These are phyloP conservation scores for Penicillium sp. DNA, from an alignment of 2,329 filamentous ascomycete species.

Conservation along the genomic window DNA sequence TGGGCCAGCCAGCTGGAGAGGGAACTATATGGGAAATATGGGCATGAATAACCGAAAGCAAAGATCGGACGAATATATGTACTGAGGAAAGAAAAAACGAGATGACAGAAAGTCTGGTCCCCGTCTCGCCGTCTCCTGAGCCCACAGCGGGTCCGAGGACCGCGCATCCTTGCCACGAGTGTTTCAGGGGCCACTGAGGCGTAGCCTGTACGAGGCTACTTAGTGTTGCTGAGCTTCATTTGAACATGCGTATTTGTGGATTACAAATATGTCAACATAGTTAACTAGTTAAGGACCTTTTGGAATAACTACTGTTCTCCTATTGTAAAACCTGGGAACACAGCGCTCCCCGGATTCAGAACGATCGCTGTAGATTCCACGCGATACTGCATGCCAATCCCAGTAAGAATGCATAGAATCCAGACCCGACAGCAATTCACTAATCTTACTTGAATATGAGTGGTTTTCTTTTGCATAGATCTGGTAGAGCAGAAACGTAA, in stretches of 20 bases:
- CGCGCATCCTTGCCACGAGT: slow-evolving; percentile 18
- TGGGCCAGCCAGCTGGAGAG: slow-evolving; percentile 25
- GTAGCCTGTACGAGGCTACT: neutral
- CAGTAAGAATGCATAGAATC: neutral
- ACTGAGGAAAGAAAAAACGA: slow-evolving; percentile 8
- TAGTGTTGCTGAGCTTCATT: neutral
- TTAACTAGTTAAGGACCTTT: too few species aligned
- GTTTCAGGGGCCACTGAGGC: slow-evolving; percentile 16
- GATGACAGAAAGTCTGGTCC: slow-evolving; percentile 6
- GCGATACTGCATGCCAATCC: neutral
- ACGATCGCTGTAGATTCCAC: neutral
- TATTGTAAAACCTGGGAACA: neutral
- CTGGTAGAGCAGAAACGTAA: too few species aligned
- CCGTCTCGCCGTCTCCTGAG: slow-evolving; percentile 8
- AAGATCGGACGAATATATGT: slow-evolving; percentile 1
- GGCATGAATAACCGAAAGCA: slow-evolving; percentile 7
- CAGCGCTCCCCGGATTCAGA: neutral
- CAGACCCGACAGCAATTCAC: neutral
- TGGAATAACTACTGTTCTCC: neutral
- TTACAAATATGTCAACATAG: neutral
- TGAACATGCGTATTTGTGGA: neutral
- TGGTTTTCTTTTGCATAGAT: neutral
- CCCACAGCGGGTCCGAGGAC: slow-evolving; percentile 10
- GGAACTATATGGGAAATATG: slow-evolving; percentile 8
- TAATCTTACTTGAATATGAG: neutral